A percentile compares a stretch with the other conserved stretches of the same genome.
Evolutionary conservation across 305 asterid species (phyloP).

Genomic region (Rubia balearica): DNA sequence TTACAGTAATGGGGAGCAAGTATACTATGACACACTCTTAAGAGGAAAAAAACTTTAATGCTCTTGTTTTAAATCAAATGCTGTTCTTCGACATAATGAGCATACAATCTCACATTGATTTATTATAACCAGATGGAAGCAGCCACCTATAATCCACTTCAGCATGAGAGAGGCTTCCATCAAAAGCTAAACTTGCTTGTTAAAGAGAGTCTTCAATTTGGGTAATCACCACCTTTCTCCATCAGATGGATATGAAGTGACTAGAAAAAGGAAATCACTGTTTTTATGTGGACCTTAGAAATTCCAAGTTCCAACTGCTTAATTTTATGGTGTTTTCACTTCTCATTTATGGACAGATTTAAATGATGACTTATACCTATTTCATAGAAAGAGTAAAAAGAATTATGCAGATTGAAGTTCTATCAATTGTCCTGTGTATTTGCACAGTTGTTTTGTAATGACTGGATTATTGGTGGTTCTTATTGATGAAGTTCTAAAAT

Average conservation of each 20-base stretch:
- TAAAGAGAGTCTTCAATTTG: constrained; percentile 79
- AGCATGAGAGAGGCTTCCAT: constrained; percentile 87
- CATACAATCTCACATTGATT: constrained; percentile 21
- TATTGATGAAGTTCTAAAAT: background rate
- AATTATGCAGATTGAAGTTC: background rate
- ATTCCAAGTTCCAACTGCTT: background rate
- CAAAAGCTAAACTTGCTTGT: constrained; percentile 72
- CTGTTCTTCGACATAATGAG: constrained; percentile 8
- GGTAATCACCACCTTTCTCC: constrained; percentile 41
- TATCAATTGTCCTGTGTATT: background rate
- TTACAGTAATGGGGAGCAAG: background rate
- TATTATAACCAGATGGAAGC: constrained; percentile 57
- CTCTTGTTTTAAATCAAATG: constrained; percentile 9
- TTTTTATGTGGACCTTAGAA: background rate
- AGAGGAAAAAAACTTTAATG: constrained; percentile 1
- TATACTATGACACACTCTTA: background rate
- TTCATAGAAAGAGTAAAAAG: background rate
- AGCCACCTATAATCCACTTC: constrained; percentile 65
- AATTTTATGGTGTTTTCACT: background rate
- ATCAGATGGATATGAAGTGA: constrained; percentile 6
- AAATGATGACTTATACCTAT: background rate
- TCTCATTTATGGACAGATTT: background rate
- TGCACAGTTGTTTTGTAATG: background rate
- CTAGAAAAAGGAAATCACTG: background rate
- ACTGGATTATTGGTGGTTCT: background rate